Conservation (phyloP, 306 rosid genomes). For the Medicago lupulina region DNA sequence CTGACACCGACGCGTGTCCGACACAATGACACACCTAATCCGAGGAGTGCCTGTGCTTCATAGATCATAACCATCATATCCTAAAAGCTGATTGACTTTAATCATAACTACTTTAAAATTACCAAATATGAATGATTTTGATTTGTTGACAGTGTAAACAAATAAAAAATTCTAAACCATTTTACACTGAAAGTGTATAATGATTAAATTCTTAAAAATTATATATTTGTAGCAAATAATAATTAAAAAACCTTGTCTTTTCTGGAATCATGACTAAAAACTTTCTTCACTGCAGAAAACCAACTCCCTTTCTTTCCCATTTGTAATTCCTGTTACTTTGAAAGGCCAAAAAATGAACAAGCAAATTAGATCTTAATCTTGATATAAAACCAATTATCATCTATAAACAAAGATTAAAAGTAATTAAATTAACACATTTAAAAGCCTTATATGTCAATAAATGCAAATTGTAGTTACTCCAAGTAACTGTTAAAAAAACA, state of each 20-base stretch:
- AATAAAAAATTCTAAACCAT: no score
- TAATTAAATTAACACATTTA: slow-evolving; percentile 13
- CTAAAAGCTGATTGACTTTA: neutral
- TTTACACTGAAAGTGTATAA: no score
- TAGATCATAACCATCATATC: neutral
- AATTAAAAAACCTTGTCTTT: slow-evolving; percentile 65
- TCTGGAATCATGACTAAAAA: slow-evolving; percentile 62
- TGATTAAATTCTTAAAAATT: neutral
- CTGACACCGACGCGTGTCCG: no score
- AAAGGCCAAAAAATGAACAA: slow-evolving; percentile 6
- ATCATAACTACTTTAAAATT: no score
- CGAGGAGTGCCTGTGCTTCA: no score
- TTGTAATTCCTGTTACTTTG: slow-evolving; percentile 45
- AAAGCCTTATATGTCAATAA: slow-evolving; percentile 9
- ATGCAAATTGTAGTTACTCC: neutral
- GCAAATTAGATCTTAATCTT: slow-evolving; percentile 30
- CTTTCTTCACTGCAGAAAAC: slow-evolving; percentile 81
- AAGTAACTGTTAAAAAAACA: slow-evolving; percentile 11
- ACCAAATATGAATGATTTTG: neutral
- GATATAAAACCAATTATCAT: no score
- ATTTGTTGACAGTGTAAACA: no score
- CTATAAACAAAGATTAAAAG: slow-evolving; percentile 3
- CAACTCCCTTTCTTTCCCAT: slow-evolving; percentile 91
- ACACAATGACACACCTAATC: no score
- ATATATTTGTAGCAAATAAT: neutral